Conservation (phyloP, 2,329 filamentous ascomycete genomes). For the Plenodomus tracheiphilus region DNA sequence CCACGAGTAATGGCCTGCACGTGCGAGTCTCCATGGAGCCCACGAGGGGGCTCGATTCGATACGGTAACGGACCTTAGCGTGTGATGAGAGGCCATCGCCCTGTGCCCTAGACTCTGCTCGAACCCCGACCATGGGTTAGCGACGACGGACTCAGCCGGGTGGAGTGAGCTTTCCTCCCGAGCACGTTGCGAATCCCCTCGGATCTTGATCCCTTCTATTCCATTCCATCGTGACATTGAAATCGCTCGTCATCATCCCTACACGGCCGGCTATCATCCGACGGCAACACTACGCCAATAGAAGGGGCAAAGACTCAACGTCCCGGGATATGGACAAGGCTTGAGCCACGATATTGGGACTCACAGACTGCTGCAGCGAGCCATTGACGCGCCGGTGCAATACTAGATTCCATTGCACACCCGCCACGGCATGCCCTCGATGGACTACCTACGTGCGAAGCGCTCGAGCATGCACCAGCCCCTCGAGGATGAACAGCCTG, state of each 20-base stretch:
- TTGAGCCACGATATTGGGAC: background rate
- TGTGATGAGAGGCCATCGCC: conserved; percentile 18
- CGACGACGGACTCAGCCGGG: background rate
- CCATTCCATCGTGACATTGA: background rate
- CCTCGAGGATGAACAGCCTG: conserved; percentile 31
- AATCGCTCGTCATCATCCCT: background rate
- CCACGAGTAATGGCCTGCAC: conserved; percentile 6
- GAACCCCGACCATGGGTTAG: conserved; percentile 1
- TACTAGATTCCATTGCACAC: background rate
- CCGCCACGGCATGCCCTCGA: conserved; percentile 4
- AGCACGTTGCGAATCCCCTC: background rate
- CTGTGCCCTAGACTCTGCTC: conserved; percentile 16
- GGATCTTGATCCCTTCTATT: background rate
- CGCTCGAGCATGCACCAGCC: conserved; percentile 27
- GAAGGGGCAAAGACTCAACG: background rate
- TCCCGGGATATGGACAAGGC: background rate
- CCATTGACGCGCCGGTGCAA: background rate
- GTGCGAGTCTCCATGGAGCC: no score
- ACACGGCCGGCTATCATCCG: background rate
- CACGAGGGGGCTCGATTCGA: conserved; percentile 2
- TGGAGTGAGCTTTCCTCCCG: background rate
- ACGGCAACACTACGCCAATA: background rate
- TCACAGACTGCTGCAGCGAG: background rate
- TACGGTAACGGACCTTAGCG: conserved; percentile 19
- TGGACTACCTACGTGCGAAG: conserved; percentile 33